Conservation (phyloP, 2,329 filamentous ascomycete species). For the Fusarium globosum region DNA sequence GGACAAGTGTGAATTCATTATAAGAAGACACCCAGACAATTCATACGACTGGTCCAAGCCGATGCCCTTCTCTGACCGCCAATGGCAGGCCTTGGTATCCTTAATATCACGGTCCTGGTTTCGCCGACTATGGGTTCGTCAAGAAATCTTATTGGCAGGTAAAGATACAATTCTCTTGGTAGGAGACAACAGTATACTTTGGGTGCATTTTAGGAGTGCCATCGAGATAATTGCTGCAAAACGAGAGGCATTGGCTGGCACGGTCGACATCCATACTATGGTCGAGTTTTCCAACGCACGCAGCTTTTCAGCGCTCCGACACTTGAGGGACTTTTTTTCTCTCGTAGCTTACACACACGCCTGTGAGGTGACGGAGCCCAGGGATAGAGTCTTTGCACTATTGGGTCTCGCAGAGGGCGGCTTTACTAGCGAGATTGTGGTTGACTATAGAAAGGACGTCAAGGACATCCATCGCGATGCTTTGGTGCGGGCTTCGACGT, state of each 20-base stretch:
- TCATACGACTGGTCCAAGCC: not conserved
- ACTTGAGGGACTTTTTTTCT: not conserved
- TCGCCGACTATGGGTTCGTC: not conserved
- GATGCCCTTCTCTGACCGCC: not conserved
- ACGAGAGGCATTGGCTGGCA: not conserved
- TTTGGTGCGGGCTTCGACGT: not conserved
- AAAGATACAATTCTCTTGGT: not conserved
- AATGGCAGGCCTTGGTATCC: not conserved
- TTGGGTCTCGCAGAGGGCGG: not conserved
- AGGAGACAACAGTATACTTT: not conserved
- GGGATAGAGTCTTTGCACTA: not conserved
- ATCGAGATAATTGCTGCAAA: not conserved
- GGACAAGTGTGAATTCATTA: not conserved
- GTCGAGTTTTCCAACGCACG: not conserved
- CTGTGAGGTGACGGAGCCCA: not conserved
- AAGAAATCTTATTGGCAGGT: not conserved
- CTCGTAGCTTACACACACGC: not conserved
- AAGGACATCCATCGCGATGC: constrained; percentile 1
- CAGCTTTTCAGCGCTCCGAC: not conserved
- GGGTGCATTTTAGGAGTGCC: not conserved
- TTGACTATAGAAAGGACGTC: not conserved
- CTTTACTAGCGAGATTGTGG: not conserved
- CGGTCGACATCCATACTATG: not conserved
- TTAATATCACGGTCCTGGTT: constrained; percentile 2
- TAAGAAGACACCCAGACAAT: not conserved